Evolutionary conservation across 2,329 filamentous ascomycete species (phyloP), one percentile per base, ranked within the genome.

Genomic region (Epicoccum sorghinum): DNA sequence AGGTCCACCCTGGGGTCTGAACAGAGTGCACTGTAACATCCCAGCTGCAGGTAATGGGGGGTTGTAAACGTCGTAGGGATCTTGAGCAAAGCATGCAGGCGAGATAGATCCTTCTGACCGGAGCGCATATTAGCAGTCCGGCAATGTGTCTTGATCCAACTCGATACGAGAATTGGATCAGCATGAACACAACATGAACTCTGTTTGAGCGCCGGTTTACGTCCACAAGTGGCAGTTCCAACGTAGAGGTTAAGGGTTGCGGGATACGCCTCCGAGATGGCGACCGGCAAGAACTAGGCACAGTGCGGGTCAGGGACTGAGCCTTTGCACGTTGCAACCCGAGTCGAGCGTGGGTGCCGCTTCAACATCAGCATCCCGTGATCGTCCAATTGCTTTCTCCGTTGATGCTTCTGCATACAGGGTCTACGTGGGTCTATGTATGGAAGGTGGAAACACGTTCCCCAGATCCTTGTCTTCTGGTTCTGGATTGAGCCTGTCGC

Each of bases 1-100:
- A 4, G 90, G 90, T 0, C 90, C 90, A n/a, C 90, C 91, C 1
- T 91, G 85, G 80, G 86, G 85, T 13, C 75, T 90, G 35, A 82
- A 83, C n/a, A 82, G 57, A 41, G 53, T 62, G 30, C 54, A 63
- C 42, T 57, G 51, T 46, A 54, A 60, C n/a, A 33, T 60, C n/a
- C 40, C 59, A 12, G 52, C 57, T 13, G 50, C 56, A 1, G 60
- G 60, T 8, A 49, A 47, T 14, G 55, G 55, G 36, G 36, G 58
- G 60, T 5, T n/a, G 41, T 61, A 10, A 36, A 56, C 36, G 45
- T 47, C 36, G 56, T 52, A 29, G 61, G 58, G 32, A 49, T 42
- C 33, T 37, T 62, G 23, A 41, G 30, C 6, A 37, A 29, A 29
- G 27, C 27, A 29, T 6, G 27, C 6, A 29, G 27, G 27, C 27